Percentiles rank a stretch among this genome's conserved stretches.
Evolutionary conservation across 371 early-diverging fungal species (phyloP).

Genomic region (Lichtheimia ramosa): DNA sequence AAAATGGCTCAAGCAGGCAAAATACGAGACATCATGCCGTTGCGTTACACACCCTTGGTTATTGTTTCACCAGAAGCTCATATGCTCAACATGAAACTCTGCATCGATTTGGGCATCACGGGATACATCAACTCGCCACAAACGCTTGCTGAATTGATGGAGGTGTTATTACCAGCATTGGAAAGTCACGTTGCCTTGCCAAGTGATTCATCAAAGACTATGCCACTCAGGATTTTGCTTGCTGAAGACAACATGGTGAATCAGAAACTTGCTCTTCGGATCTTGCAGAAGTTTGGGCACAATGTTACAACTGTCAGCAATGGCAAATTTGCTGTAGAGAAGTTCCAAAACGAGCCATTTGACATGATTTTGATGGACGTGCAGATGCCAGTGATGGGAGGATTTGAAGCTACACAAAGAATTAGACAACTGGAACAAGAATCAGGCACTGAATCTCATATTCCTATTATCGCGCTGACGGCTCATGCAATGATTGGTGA

Average conservation of each 20-base stretch:
- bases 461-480: constrained; percentile 75
- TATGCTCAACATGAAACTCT: constrained; percentile 57
- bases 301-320: constrained; percentile 69
- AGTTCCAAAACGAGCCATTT: constrained; percentile 54
- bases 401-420: constrained; percentile 68
- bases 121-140: constrained; percentile 65
- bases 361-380: constrained; percentile 81
- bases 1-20: constrained; percentile 29
- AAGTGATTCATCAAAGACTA: constrained; percentile 46
- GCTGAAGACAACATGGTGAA: constrained; percentile 85
- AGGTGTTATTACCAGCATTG: constrained; percentile 66
- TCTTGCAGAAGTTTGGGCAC: constrained; percentile 73
- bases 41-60: constrained; percentile 68
- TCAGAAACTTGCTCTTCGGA: constrained; percentile 73
- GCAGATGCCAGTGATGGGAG: constrained; percentile 78
- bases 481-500: constrained; percentile 80
- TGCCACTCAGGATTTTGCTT: constrained; percentile 66
- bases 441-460: constrained; percentile 49
- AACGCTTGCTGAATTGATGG: constrained; percentile 55
- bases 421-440: constrained; percentile 63
- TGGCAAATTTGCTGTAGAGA: constrained; percentile 73
- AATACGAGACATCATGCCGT: constrained; percentile 47
- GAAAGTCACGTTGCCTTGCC: constrained; percentile 63
- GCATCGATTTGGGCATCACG: constrained; percentile 66
- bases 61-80: constrained; percentile 47